Evolutionary conservation across 768 basidiomycete genomes (phyloP).

Genomic region (Ephemerocybe angulata): DNA sequence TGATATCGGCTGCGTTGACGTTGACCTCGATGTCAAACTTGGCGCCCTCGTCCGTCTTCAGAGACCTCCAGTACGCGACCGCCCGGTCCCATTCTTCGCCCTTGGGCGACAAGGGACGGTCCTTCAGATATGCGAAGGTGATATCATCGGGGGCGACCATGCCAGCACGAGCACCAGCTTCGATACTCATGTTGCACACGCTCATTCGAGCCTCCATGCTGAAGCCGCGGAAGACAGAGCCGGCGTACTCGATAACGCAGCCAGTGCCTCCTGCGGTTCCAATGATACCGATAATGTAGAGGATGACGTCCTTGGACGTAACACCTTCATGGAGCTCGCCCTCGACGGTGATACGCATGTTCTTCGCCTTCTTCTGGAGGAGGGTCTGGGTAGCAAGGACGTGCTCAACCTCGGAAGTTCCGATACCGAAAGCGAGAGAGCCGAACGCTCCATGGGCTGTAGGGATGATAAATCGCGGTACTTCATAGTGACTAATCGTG

Average conservation of each 20-base stretch:
- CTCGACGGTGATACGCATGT: constrained; percentile 89
- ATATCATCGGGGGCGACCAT: constrained; percentile 90
- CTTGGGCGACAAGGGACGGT: constrained; percentile 78
- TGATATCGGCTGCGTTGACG: constrained; percentile 79
- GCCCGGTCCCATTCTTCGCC: constrained; percentile 84
- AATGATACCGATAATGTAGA: constrained; percentile 87
- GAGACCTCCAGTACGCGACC: constrained; percentile 79
- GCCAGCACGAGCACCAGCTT: constrained; percentile 88
- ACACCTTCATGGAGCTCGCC: constrained; percentile 79
- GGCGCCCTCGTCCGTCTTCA: constrained; percentile 77
- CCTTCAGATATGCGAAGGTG: constrained; percentile 80
- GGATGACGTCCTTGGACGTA: constrained; percentile 85
- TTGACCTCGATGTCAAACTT: constrained; percentile 81
- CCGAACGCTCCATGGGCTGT: constrained; percentile 90
- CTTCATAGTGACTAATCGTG: neutral
- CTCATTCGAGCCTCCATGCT: constrained; percentile 92
- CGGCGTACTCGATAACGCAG: constrained; percentile 88
- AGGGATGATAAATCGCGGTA: neutral
- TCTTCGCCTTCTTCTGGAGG: constrained; percentile 83
- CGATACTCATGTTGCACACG: constrained; percentile 94
- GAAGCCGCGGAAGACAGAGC: constrained; percentile 80
- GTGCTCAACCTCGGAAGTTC: constrained; percentile 92
- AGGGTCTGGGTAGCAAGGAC: constrained; percentile 91
- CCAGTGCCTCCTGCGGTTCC: constrained; percentile 94
- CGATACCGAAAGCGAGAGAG: constrained; percentile 89